Base-by-base conservation (phyloP, 129 eudicot species). In the Mikania micrantha region DNA sequence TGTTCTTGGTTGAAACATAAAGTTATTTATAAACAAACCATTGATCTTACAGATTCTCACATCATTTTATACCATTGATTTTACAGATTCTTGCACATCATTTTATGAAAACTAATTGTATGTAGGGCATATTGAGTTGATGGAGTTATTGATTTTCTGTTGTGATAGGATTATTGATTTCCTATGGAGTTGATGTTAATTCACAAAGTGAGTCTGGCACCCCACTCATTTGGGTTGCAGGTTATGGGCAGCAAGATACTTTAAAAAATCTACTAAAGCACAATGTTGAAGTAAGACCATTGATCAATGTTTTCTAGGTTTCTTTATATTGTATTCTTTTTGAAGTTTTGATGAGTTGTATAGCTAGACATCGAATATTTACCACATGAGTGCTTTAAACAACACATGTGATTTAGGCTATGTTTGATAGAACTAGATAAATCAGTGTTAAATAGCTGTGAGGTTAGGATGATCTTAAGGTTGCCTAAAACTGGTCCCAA, bases 201-300 rank as follows among this genome's bases (percentile, higher is more conserved):
- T 84, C 87, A 59, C 88, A 88, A 82, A 88, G 98, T 80, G 98
- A 86, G 71, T 82, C 96, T 77, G 98, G 98, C 40, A 85, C 90
- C 48, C 98, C 98, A 3, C 80, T 93, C 38, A 70, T 93, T 49
- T 93, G 98, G 98, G 98, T 96, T 80, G 90, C 98, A 72, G 98
- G 96, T 78, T 90, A 86, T 54, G 95, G 77, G 40, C 95, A 93
- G 67, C 74, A 72, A 76, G 92, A 93, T 65, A 85, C 95, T 77
- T 83, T 93, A 39, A 79, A 84, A 79, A 53, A 84, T 67, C 71
- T 93, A 32, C 59, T 93, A 73, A 90, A 93, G 78, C 86, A 93
- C 63, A 80, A 82, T 73, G 96, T 96, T 76, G 77, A 89, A 64
- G 98, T 93, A 83, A 82, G 96, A 68, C 69, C 41, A 17, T 27